phyloP scores from a whole-genome alignment of 2,329 filamentous ascomycete species.

The Phyllosticta ampelicida region DNA sequence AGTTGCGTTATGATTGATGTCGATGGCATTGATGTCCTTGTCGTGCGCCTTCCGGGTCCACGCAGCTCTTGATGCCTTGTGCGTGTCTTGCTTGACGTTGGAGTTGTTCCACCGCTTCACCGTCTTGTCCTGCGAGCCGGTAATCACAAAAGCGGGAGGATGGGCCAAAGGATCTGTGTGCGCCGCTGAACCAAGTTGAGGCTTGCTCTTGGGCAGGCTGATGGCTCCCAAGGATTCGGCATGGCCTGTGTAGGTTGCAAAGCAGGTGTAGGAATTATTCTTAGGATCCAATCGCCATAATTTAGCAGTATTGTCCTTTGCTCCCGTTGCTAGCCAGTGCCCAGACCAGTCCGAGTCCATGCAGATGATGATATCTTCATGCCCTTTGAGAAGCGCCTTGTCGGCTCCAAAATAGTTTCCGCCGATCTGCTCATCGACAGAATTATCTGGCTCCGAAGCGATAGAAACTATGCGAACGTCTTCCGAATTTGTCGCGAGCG shows the following conservation, averaged over 20 bases:
- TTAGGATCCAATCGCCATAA: conserved; percentile 78
- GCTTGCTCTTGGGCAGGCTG: conserved; percentile 61
- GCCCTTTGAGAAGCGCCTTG: conserved; percentile 72
- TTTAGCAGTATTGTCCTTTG: conserved; percentile 91
- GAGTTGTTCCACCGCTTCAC: conserved; percentile 78
- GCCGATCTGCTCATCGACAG: conserved; percentile 15
- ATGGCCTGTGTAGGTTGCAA: conserved; percentile 77
- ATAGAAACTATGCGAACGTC: conserved; percentile 81
- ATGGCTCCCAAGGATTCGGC: conserved; percentile 90
- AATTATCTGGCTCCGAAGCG: conserved; percentile 19
- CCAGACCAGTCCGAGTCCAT: conserved; percentile 95
- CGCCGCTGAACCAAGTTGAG: conserved; percentile 57
- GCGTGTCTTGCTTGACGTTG: conserved; percentile 26
- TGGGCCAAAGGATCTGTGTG: conserved; percentile 64
- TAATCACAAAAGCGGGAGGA: conserved; percentile 75
- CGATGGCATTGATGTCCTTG: conserved; percentile 95
- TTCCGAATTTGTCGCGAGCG: conserved; percentile 89
- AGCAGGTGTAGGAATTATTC: conserved; percentile 65
- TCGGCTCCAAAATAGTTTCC: conserved; percentile 80
- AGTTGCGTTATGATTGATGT: conserved; percentile 61
- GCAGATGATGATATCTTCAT: conserved; percentile 92
- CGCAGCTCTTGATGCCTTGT: conserved; percentile 52
- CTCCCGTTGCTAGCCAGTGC: conserved; percentile 88
- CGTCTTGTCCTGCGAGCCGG: conserved; percentile 90
- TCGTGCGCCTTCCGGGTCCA: conserved; percentile 96